A percentile compares a stretch with the other conserved stretches of the same genome.
phyloP scores from a whole-genome alignment of 495 filamentous ascomycete genomes.

The Poronia punctata region DNA sequence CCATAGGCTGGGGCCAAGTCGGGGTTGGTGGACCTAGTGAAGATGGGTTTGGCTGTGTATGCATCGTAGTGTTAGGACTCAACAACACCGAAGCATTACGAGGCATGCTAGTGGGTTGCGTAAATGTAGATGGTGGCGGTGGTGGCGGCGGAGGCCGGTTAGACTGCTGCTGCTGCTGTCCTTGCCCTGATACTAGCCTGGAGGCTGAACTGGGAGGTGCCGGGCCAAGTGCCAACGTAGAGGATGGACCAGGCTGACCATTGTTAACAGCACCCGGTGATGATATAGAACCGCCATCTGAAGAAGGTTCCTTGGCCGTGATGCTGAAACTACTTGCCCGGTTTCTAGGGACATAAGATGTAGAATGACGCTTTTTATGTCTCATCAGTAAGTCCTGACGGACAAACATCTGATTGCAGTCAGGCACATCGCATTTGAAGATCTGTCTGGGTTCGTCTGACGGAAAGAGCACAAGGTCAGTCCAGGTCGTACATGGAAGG shows the following conservation, averaged over 20 bases:
- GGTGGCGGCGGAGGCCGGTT: conserved; percentile 15
- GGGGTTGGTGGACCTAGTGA: conserved; percentile 12
- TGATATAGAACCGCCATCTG: conserved; percentile 21
- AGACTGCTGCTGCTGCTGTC: conserved; percentile 23
- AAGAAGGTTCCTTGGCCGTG: conserved; percentile 30
- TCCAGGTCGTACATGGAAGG: background rate
- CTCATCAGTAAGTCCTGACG: conserved; percentile 85
- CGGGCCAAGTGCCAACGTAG: conserved; percentile 15
- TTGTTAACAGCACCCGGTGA: conserved; percentile 17
- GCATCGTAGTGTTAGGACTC: conserved; percentile 31
- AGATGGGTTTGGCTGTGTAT: conserved; percentile 20
- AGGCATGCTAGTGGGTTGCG: conserved; percentile 30
- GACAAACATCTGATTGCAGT: conserved; percentile 84
- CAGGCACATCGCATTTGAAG: conserved; percentile 83
- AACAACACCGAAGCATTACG: conserved; percentile 43
- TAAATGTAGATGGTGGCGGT: conserved; percentile 15
- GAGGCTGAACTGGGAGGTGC: conserved; percentile 4
- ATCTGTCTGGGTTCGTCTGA: conserved; percentile 92
- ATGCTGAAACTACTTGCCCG: conserved; percentile 69
- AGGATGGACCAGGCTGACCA: conserved; percentile 16
- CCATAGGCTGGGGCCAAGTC: conserved; percentile 30
- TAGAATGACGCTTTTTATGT: conserved; percentile 88
- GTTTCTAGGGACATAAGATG: conserved; percentile 83
- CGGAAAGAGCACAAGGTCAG: conserved; percentile 26
- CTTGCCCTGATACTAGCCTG: conserved; percentile 13